Base-by-base conservation (phyloP, 129 eudicot species). In the Tagetes patula region DNA sequence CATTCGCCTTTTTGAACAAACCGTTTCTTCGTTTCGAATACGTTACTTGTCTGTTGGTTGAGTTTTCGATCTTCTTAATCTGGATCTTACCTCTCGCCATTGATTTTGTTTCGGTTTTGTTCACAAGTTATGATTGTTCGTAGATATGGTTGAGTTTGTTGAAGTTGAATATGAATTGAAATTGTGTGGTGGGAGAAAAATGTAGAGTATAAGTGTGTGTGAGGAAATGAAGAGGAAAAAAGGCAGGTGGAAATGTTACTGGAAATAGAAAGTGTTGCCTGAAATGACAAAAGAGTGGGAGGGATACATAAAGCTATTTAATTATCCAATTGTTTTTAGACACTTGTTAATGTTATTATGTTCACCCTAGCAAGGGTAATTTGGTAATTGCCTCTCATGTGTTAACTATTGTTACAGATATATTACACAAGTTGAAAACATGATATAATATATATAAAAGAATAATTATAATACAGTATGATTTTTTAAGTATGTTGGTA, bases 21-120 rank as follows among this genome's bases (percentile, higher is more conserved):
- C 96, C 92, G 68, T 82, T 86, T 76, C 92, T 80, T 49, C 92
- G 75, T 83, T 86, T 89, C 6, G 96, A 89, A 49, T 89, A 89
- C 6, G 92, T 89, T 4, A 89, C 96, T 52, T 89, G 92, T 75
- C 92, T 75, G 85, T 89, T 89, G n/a, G 92, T 89, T 7, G 86
- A 84, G 86, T 89, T 86, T 69, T 89, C 92, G 4, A 89, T 89
- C 82, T 77, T 89, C 89, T 79, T 89, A 77, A 89, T 89, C 89
- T 89, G 88, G 82, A 89, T 89, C 87, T 89, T 89, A 63, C 92
- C 96, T 71, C 92, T 83, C 43, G 96, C 89, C 96, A 61, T 61
- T 12, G 45, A 89, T 89, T 3, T 20, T 78, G 37, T 7, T 10
- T 13, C 9, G 27, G 27, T 20, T 20, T 20, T 20, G 27, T 20